phyloP scores from a whole-genome alignment of 2,329 filamentous ascomycete species.

The Nigrospora osmanthi region DNA sequence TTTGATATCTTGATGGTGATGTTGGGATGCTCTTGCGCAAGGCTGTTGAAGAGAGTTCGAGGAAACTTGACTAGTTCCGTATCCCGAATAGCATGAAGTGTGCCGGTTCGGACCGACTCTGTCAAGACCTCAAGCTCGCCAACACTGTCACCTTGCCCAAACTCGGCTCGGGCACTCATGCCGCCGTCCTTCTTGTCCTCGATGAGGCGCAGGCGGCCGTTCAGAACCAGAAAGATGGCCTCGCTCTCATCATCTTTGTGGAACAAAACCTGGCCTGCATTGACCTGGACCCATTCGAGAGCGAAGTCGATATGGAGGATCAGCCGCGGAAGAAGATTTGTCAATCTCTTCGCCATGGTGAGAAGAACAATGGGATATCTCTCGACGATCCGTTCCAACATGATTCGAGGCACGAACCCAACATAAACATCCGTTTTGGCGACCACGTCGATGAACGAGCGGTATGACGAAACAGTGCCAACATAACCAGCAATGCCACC shows the following conservation, averaged over 20 bases:
- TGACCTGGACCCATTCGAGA: constrained; percentile 95
- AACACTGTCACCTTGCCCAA: constrained; percentile 94
- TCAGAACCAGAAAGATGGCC: constrained; percentile 95
- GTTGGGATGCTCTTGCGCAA: constrained; percentile 92
- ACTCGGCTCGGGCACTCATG: constrained; percentile 83
- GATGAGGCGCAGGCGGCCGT: constrained; percentile 80
- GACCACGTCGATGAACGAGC: constrained; percentile 93
- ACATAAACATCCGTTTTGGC: constrained; percentile 99
- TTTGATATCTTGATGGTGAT: constrained; percentile 99
- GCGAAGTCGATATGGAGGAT: constrained; percentile 98
- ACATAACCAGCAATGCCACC: constrained; percentile 92
- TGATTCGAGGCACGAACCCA: constrained; percentile 79
- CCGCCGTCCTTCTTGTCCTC: constrained; percentile 74
- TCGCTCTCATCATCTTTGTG: constrained; percentile 93
- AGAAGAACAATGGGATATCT: constrained; percentile 85
- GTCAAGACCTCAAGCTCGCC: constrained; percentile 96
- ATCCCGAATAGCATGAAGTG: constrained; percentile 90
- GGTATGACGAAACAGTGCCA: constrained; percentile 86
- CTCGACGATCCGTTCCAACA: constrained; percentile 87
- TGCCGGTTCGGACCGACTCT: constrained; percentile 83
- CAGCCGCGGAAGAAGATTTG: constrained; percentile 77
- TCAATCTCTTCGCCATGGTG: constrained; percentile 93
- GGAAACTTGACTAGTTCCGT: constrained; percentile 96
- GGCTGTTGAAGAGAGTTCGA: constrained; percentile 91
- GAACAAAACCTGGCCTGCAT: constrained; percentile 89